Base-by-base conservation (phyloP, 331 rosid species). In the Acacia concinna region DNA sequence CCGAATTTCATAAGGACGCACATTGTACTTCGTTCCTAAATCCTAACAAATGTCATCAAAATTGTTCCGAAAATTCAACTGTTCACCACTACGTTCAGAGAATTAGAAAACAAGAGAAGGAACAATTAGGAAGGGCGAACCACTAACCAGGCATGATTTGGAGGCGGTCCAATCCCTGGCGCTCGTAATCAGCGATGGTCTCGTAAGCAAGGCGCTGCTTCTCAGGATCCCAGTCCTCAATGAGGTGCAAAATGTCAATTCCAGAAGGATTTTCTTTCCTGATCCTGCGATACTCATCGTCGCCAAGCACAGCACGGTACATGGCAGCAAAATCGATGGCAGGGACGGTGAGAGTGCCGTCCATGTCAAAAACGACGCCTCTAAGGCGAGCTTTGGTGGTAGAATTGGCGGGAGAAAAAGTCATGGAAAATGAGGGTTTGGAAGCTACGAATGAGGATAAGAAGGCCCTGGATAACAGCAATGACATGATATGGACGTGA, bases 291-390 rank as follows among this genome's bases (percentile, higher is more conserved):
- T 87, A 92, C 81, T 91, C 98, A 1, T 83, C 88, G 25, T 87
- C 94, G 27, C 97, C 98, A 0, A 92, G 98, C 25, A 95, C 97
- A 3, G 97, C 90, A 47, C 49, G 83, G 90, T 92, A 87, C 97
- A 95, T 92, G 71, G 98, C 87, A 6, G 87, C 34, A 71, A 95
- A 95, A 81, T 95, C 97, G 84, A 95, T 92, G 57, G 62, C 97
- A 31, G 98, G 98, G 28, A 95, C 88, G 10, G 98, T 95, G 7
- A 95, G 94, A 23, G 98, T 95, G n/a, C 98, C 98, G 84, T 92
- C 98, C 98, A 95, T 95, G 91, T 95, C 98, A 74, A 95, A 95
- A 5, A 95, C 94, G 35, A 95, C 94, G 13, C 98, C 98, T 1
- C 91, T 74, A 14, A 95, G 97, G 68, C 92, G 98, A 64, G 89